Percentiles rank a stretch among this genome's conserved stretches.
These are phyloP conservation scores for Paecilomyces sp. DNA, from an alignment of 2,329 filamentous ascomycete species.

Conservation along the genomic window DNA sequence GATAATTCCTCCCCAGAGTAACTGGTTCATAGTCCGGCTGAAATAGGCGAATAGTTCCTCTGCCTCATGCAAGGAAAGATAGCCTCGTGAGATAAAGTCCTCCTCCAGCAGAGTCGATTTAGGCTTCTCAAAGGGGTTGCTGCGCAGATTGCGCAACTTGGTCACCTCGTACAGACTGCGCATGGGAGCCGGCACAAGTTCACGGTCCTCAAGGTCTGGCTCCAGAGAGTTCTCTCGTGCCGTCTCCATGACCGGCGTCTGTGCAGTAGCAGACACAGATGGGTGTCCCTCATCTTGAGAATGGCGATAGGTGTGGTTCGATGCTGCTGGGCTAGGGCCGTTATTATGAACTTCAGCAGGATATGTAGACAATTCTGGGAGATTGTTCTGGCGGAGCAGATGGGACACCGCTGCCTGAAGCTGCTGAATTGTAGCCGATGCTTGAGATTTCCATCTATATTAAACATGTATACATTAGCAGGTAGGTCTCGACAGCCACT, in stretches of 20 bases:
- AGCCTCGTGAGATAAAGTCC: slow-evolving; percentile 46
- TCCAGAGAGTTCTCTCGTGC: slow-evolving; percentile 41
- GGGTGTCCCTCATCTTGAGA: slow-evolving; percentile 21
- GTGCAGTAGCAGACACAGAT: slow-evolving; percentile 17
- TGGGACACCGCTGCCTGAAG: slow-evolving; percentile 40
- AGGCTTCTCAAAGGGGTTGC: slow-evolving; percentile 29
- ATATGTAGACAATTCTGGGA: slow-evolving; percentile 35
- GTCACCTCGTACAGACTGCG: slow-evolving; percentile 50
- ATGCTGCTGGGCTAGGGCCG: slow-evolving; percentile 19
- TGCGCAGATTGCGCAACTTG: slow-evolving; percentile 37
- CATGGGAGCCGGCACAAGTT: slow-evolving; percentile 45
- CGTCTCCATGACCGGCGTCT: slow-evolving; percentile 32
- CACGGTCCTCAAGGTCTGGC: slow-evolving; percentile 31
- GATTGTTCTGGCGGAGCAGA: slow-evolving; percentile 35
- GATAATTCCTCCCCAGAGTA: slow-evolving; percentile 47
- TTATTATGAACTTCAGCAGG: slow-evolving; percentile 20
- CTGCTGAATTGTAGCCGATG: slow-evolving; percentile 34
- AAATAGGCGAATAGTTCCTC: slow-evolving; percentile 47
- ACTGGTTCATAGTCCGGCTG: slow-evolving; percentile 43
- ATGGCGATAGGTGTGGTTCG: slow-evolving; percentile 18
- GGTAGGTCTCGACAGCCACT: neutral
- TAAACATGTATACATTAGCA: neutral
- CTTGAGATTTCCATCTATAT: slow-evolving; percentile 39
- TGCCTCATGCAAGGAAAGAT: slow-evolving; percentile 42
- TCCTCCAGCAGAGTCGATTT: slow-evolving; percentile 34